These are phyloP conservation scores for Ophiostoma sp. DNA, from an alignment of 2,329 filamentous ascomycete species.

Conservation along the genomic window DNA sequence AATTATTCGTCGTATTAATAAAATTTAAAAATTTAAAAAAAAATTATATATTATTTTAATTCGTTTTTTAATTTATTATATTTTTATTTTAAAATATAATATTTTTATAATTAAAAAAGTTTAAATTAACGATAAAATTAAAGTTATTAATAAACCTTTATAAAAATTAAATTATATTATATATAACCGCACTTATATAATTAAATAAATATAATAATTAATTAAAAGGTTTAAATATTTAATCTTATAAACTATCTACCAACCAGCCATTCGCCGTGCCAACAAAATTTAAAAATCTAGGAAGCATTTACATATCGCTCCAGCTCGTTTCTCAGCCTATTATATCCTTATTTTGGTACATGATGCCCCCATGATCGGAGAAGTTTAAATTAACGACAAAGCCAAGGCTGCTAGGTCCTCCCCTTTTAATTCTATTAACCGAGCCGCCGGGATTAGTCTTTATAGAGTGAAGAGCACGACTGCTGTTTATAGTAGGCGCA, in stretches of 20 bases:
- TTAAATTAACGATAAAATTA: no score
- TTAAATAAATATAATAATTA: no score
- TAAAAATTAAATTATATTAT: no score
- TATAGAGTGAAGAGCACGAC: neutral
- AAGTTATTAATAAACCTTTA: no score
- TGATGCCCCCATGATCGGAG: neutral
- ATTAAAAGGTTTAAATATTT: no score
- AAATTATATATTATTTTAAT: no score
- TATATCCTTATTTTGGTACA: neutral
- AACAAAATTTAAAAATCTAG: neutral
- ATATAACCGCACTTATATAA: no score
- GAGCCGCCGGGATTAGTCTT: neutral
- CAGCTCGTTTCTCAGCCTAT: neutral
- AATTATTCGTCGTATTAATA: no score
- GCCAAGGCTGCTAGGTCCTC: neutral
- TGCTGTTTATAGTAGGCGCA: neutral
- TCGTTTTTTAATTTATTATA: no score
- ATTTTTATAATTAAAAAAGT: no score
- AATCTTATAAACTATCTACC: neutral
- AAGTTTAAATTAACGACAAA: neutral
- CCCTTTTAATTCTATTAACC: neutral
- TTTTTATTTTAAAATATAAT: no score
- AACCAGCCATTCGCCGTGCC: neutral
- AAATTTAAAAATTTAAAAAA: no score
- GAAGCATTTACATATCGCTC: neutral